Base-by-base conservation (phyloP, 306 rosid species). In the Comarum palustre region DNA sequence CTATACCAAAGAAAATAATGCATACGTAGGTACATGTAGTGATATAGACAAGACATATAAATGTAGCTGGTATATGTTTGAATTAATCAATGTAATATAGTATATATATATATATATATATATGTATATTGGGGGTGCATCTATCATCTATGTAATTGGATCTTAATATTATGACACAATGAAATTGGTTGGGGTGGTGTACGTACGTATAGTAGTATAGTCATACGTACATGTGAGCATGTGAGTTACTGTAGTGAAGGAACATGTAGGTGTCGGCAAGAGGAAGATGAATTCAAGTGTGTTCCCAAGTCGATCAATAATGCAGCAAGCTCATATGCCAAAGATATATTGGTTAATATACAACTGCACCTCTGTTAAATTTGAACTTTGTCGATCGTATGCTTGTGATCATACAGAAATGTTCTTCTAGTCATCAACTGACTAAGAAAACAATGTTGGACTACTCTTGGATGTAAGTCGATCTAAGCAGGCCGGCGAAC, bases 261-360 rank as follows among this genome's bases (percentile, higher is more conserved):
- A 59, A 29, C 65, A 59, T 59, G 41, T 29, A 59, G 5, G 11
- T 59, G 65, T 59, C 65, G 65, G 65, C 65, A 59, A 59, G 59
- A 52, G 1, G 59, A 52, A 9, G 29, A 29, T 31, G n/a, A 29
- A 59, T 59, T 29, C 2, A 5, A 59, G 0, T 29, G 65, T 15
- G 65, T 34, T 62, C 7, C 45, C 43, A 17, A 9, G 3, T 62
- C 25, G 25, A 36, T n/a, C 72, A 68, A 48, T 29, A 51, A 38
- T 38, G 8, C n/a, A n/a, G n/a, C n/a, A n/a, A n/a, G n/a, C n/a
- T n/a, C n/a, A n/a, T n/a, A n/a, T n/a, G n/a, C n/a, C n/a, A n/a
- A n/a, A n/a, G n/a, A n/a, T n/a, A n/a, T n/a, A n/a, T n/a, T n/a
- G n/a, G n/a, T n/a, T n/a, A n/a, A n/a, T n/a, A n/a, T n/a, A n/a